Conservation (phyloP, 805 yeast genomes). For the Lipomyces orientalis region DNA sequence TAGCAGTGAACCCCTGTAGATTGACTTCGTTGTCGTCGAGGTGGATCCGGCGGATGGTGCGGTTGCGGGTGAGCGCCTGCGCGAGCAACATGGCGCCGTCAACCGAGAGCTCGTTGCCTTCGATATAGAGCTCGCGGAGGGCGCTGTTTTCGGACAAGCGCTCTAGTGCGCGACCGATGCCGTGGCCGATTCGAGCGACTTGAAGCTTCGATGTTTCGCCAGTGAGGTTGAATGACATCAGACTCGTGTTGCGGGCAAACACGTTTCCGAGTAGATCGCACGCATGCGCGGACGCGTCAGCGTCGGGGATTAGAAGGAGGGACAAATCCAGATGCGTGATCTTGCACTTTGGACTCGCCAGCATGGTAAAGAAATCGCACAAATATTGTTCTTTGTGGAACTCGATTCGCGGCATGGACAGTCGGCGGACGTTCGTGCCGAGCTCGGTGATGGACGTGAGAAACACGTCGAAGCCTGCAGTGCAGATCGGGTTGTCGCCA, state of each 20-base stretch:
- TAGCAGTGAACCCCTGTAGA: conserved; percentile 38
- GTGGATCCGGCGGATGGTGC: conserved; percentile 31
- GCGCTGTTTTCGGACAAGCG: conserved; percentile 30
- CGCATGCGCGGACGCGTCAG: conserved; percentile 37
- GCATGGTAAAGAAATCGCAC: conserved; percentile 26
- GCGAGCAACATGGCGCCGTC: conserved; percentile 40
- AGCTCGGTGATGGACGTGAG: conserved; percentile 13
- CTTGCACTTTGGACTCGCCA: conserved; percentile 27
- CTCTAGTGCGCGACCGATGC: conserved; percentile 36
- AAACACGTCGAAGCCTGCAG: conserved; percentile 28
- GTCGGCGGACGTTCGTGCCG: conserved; percentile 19
- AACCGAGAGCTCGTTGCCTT: conserved; percentile 40
- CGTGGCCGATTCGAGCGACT: conserved; percentile 40
- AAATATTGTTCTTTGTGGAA: conserved; percentile 33
- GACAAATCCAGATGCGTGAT: conserved; percentile 39
- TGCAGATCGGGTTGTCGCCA: conserved; percentile 38
- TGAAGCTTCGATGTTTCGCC: conserved; percentile 41
- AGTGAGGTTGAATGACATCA: conserved; percentile 34
- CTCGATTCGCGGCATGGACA: conserved; percentile 38
- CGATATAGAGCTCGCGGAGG: conserved; percentile 31
- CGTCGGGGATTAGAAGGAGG: conserved; percentile 38
- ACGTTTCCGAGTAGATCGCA: conserved; percentile 39
- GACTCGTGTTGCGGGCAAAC: conserved; percentile 32
- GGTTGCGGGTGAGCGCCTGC: conserved; percentile 32
- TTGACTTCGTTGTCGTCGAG: conserved; percentile 39